Conservation (phyloP, 306 rosid genomes). For the Castanea sativa region DNA sequence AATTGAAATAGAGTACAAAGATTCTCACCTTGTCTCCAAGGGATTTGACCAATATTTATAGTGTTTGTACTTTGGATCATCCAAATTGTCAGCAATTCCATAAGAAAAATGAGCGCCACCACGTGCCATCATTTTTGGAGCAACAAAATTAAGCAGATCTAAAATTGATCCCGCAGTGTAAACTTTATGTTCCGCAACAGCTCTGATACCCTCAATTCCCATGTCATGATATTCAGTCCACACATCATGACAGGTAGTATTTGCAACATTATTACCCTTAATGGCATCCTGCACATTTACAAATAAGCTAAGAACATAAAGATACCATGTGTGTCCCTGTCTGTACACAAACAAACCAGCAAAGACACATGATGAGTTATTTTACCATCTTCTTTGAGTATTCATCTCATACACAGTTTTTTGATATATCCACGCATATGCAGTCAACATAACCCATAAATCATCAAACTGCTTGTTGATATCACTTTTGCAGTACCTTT, state of each 20-base stretch:
- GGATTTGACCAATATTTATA: conserved; percentile 89
- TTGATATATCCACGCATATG: background rate
- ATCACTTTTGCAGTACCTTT: background rate
- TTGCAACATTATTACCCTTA: conserved; percentile 63
- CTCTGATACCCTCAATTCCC: conserved; percentile 77
- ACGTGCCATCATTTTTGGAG: conserved; percentile 84
- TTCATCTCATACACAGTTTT: background rate
- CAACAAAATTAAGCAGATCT: conserved; percentile 69
- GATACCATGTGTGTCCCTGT: background rate
- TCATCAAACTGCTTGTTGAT: background rate
- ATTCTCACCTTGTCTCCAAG: conserved; percentile 73
- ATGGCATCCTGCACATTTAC: conserved; percentile 50
- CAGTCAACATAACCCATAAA: background rate
- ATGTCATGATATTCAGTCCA: conserved; percentile 91
- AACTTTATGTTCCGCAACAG: conserved; percentile 68
- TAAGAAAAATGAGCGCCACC: conserved; percentile 78
- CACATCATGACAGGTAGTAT: conserved; percentile 61
- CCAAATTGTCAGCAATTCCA: conserved; percentile 77
- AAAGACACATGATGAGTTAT: background rate
- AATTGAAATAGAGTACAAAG: conserved; percentile 2
- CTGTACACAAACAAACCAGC: background rate
- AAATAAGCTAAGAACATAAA: conserved; percentile 10
- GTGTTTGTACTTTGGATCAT: conserved; percentile 67
- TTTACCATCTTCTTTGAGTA: background rate
- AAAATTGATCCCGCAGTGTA: conserved; percentile 57